These are phyloP conservation scores for Prototheca cutis DNA, from an alignment of 163 green algal genomes.

Conservation along the genomic window DNA sequence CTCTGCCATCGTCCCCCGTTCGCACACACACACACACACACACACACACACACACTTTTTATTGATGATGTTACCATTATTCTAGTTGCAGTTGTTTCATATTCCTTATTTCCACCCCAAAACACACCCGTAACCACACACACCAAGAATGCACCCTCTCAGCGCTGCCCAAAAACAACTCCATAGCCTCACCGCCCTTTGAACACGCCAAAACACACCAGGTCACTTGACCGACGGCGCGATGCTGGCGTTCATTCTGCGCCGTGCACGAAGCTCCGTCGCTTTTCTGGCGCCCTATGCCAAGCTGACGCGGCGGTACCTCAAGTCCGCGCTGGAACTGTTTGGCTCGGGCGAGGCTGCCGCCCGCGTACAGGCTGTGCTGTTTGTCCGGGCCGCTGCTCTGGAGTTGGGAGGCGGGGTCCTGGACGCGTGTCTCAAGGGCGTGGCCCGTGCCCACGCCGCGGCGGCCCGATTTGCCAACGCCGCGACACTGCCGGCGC, in stretches of 20 bases:
- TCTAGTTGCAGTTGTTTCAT: too few species aligned
- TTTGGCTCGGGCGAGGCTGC: constrained; percentile 23
- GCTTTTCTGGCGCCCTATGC: constrained; percentile 54
- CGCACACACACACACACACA: too few species aligned
- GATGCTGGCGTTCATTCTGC: constrained; percentile 75
- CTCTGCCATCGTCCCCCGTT: too few species aligned
- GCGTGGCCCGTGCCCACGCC: constrained; percentile 65
- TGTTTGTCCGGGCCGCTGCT: constrained; percentile 68
- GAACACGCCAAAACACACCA: constrained; percentile 15
- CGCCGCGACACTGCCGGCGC: constrained; percentile 45
- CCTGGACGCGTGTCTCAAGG: constrained; percentile 64
- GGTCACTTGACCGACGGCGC: constrained; percentile 61
- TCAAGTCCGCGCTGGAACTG: constrained; percentile 43
- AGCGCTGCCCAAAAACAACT: too few species aligned
- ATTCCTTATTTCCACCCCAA: too few species aligned
- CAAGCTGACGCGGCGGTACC: constrained; percentile 49
- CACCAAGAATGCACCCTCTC: too few species aligned
- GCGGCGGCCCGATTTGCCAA: constrained; percentile 81
- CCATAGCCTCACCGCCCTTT: too few species aligned
- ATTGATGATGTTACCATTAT: too few species aligned
- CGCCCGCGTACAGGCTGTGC: constrained; percentile 59
- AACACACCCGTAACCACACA: too few species aligned
- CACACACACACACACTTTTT: too few species aligned
- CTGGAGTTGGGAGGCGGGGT: constrained; percentile 32
- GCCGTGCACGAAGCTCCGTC: constrained; percentile 50